Evolutionary conservation across 2,329 filamentous ascomycete species (phyloP), one percentile per base, ranked within the genome.

Genomic region (Berkeleyomyces basicola): DNA sequence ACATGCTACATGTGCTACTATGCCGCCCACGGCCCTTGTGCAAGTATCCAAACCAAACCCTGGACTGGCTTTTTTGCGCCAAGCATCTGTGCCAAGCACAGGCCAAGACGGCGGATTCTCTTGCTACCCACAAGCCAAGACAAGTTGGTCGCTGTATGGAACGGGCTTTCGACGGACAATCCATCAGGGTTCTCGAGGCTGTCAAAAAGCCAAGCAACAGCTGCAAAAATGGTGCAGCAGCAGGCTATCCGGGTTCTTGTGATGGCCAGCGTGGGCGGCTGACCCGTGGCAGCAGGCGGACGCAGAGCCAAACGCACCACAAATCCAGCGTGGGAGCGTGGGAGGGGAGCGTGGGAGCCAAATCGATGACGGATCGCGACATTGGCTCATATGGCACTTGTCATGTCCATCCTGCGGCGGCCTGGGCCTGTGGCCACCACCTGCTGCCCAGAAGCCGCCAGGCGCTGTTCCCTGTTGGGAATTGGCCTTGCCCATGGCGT

Each of bases 221-320:
- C 3, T 55, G 49, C 49, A 36, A 39, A 55, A 55, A 55, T 39
- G 49, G 49, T 55, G 49, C 49, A 55, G n/a, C 23, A 23, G 23
- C 23, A 55, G 49, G 33, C 49, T 55, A 55, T 55, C 49, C 49
- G 49, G 49, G 49, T 55, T 55, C 49, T 55, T 55, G 49, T 55
- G 11, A 55, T 39, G 49, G 33, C n/a, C 49, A 55, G 31, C 7
- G 3, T 39, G 33, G n/a, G 6, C 44, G 44, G 23, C 7, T 7
- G 44, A 47, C 23, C 44, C 36, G n/a, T 14, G 33, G 33, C 33
- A 6, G 10, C 11, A 53, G 37, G 36, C 5, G 33, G 33, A 31
- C 36, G 36, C 49, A 55, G 4, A 4, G 23, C 23, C 23, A 23
- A 23, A 23, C 23, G 23, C 23, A 23, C 23, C 23, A 2, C 2